Percentiles rank a stretch among this genome's conserved stretches.
Conservation (phyloP, 116 monocot genomes). For the Posidonia oceanica region DNA sequence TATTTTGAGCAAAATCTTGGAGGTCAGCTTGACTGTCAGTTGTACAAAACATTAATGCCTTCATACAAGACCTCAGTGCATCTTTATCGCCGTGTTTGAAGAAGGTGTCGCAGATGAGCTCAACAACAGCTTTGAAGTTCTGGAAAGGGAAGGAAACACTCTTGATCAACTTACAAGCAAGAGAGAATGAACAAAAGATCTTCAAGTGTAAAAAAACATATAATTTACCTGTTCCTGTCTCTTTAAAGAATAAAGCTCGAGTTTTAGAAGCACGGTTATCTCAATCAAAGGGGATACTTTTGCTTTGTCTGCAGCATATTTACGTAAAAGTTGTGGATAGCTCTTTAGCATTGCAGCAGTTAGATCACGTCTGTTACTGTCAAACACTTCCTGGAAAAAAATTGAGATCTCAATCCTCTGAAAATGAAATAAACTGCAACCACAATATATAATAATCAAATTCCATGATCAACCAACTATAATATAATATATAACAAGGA, state of each 20-base stretch:
- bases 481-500: too few relatives aligned
- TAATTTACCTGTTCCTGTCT: constrained; percentile 71
- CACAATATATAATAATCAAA: too few relatives aligned
- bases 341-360: constrained; percentile 73
- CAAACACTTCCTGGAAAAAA: constrained; percentile 59
- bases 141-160: constrained; percentile 12
- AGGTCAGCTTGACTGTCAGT: constrained; percentile 75
- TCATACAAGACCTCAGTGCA: constrained; percentile 72
- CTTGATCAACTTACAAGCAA: too few relatives aligned
- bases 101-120: constrained; percentile 77
- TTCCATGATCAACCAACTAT: too few relatives aligned
- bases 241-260: constrained; percentile 88
- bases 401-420: neutral
- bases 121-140: constrained; percentile 68
- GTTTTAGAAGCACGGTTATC: constrained; percentile 65
- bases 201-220: neutral
- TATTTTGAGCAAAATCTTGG: constrained; percentile 83
- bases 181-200: too few relatives aligned
- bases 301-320: constrained; percentile 84
- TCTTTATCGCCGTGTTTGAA: constrained; percentile 94
- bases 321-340: constrained; percentile 74
- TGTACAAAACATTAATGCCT: constrained; percentile 74
- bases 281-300: constrained; percentile 78
- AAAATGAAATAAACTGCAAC: neutral
- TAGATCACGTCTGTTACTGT: constrained; percentile 61